Evolutionary conservation across 2,329 filamentous ascomycete species (phyloP).

Genomic region (Claviceps digitariae): DNA sequence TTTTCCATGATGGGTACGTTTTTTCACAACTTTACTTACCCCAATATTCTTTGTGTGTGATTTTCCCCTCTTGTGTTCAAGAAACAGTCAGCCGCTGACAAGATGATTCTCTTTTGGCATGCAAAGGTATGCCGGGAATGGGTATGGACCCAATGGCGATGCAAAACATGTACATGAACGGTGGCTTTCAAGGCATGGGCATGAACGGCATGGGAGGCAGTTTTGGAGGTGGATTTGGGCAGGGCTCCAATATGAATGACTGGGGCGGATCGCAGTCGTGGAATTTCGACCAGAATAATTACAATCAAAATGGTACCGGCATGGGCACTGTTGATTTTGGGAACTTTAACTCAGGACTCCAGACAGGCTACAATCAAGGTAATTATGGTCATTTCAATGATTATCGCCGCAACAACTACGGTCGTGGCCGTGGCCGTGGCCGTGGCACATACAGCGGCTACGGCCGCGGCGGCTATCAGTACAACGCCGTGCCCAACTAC

Average conservation of each 20-base stretch:
- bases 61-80: background rate
- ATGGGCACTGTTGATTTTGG: constrained; percentile 72
- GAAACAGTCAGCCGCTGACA: background rate
- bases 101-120: constrained; percentile 14
- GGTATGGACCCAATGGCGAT: constrained; percentile 69
- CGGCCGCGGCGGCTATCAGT: constrained; percentile 38
- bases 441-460: constrained; percentile 45
- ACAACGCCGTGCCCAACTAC: constrained; percentile 23
- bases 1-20: constrained; percentile 80
- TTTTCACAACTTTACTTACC: background rate
- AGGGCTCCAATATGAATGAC: constrained; percentile 62
- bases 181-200: constrained; percentile 67
- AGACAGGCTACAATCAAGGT: constrained; percentile 69
- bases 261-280: constrained; percentile 72
- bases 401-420: constrained; percentile 56
- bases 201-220: constrained; percentile 60
- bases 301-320: constrained; percentile 72
- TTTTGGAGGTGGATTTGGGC: constrained; percentile 48
- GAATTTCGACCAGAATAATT: constrained; percentile 81
- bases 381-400: constrained; percentile 77
- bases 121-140: constrained; percentile 64
- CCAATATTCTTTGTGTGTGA: background rate
- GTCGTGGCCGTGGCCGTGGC: constrained; percentile 51
- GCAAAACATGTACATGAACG: constrained; percentile 69
- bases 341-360: constrained; percentile 63